Evolutionary conservation across 768 basidiomycete genomes (phyloP).

Genomic region (Rubroboletus pulcherrimus): DNA sequence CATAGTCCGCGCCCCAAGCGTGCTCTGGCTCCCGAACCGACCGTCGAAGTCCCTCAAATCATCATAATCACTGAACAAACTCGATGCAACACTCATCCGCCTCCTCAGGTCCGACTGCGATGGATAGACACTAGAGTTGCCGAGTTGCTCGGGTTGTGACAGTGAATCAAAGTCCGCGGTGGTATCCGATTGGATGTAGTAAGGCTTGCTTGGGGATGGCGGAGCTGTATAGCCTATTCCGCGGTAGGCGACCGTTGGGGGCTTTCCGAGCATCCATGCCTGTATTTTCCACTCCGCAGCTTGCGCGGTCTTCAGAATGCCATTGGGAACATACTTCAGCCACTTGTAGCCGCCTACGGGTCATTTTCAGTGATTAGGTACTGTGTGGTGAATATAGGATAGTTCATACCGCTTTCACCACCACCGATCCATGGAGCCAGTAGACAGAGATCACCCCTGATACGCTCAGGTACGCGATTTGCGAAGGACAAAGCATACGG

Average conservation of each 20-base stretch:
- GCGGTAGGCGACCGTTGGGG: conserved; percentile 77
- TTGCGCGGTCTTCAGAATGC: conserved; percentile 90
- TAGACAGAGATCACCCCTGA: conserved; percentile 81
- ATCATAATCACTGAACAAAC: conserved; percentile 81
- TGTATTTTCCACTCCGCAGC: conserved; percentile 97
- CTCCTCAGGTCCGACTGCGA: conserved; percentile 39
- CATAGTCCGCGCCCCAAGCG: conserved; percentile 48
- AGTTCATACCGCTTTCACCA: conserved; percentile 73
- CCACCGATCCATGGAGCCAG: conserved; percentile 97
- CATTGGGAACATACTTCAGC: conserved; percentile 94
- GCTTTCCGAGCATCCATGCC: conserved; percentile 96
- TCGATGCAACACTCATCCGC: conserved; percentile 69
- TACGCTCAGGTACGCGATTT: conserved; percentile 66
- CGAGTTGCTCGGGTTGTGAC: conserved; percentile 21
- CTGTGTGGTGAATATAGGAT: neutral
- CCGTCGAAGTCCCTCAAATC: conserved; percentile 86
- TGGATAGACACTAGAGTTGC: conserved; percentile 26
- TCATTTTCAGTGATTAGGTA: conserved; percentile 12
- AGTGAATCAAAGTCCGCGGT: conserved; percentile 15
- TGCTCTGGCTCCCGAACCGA: conserved; percentile 78
- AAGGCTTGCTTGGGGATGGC: conserved; percentile 32
- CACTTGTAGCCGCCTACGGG: conserved; percentile 80
- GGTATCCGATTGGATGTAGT: conserved; percentile 17
- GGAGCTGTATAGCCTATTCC: conserved; percentile 78
- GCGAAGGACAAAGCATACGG: conserved; percentile 92